Conservation (phyloP, 257 asterid species). For the Fraxinus cuspidata region DNA sequence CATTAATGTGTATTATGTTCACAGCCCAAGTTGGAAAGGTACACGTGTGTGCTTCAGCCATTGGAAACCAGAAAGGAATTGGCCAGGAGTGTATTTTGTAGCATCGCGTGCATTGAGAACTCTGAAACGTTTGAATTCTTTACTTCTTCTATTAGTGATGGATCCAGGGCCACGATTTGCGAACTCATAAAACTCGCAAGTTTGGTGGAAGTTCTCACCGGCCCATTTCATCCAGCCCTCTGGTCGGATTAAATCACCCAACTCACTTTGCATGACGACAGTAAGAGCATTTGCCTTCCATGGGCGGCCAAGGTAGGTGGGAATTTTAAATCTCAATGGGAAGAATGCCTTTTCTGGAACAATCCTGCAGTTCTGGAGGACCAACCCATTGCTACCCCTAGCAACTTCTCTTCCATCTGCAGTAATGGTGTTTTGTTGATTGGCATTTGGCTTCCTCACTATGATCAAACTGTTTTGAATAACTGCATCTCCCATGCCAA, state of each 20-base stretch:
- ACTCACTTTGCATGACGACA: conserved; percentile 54
- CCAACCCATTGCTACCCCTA: conserved; percentile 43
- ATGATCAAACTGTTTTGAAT: conserved; percentile 65
- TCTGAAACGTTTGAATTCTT: conserved; percentile 23
- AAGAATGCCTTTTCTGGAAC: conserved; percentile 40
- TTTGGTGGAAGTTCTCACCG: conserved; percentile 26
- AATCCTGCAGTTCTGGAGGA: conserved; percentile 66
- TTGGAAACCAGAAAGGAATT: background rate
- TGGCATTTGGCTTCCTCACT: conserved; percentile 39
- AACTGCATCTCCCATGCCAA: conserved; percentile 62
- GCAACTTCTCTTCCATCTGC: conserved; percentile 61
- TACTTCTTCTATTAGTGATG: conserved; percentile 27
- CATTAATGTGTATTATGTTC: background rate
- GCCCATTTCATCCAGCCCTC: conserved; percentile 56
- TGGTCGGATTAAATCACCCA: conserved; percentile 64
- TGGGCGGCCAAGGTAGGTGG: conserved; percentile 59
- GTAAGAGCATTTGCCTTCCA: conserved; percentile 51
- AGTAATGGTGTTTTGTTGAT: conserved; percentile 58
- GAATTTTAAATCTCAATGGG: conserved; percentile 33
- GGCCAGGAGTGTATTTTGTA: background rate
- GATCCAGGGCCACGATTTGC: conserved; percentile 68
- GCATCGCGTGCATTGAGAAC: conserved; percentile 32
- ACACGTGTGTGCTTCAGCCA: background rate
- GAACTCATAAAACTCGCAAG: conserved; percentile 44
- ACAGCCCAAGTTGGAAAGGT: conserved; percentile 8